Evolutionary conservation across 257 asterid species (phyloP).

Genomic region (Osmanthus fragrans): DNA sequence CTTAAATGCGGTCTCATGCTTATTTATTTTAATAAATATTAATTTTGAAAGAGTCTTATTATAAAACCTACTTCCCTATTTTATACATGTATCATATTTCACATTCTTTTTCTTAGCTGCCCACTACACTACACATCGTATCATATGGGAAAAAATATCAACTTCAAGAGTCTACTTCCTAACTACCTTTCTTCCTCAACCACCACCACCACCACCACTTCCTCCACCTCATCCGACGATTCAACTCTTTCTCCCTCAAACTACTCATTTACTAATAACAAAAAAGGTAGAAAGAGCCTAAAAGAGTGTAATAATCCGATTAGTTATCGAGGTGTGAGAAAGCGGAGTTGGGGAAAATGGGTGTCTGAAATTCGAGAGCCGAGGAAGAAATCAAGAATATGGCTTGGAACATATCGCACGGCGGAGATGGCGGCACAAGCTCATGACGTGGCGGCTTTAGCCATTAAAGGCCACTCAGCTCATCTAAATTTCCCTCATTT

Average conservation of each 20-base stretch:
- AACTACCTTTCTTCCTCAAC: slow-evolving; percentile 36
- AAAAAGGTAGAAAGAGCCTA: slow-evolving; percentile 21
- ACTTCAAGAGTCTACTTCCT: slow-evolving; percentile 32
- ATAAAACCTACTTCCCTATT: slow-evolving; percentile 32
- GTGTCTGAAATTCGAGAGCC: slow-evolving; percentile 94
- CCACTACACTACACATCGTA: slow-evolving; percentile 26
- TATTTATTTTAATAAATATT: slow-evolving; percentile 26
- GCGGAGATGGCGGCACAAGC: slow-evolving; percentile 94
- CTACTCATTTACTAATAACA: slow-evolving; percentile 16
- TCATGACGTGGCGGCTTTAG: slow-evolving; percentile 88
- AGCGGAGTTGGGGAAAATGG: slow-evolving; percentile 89
- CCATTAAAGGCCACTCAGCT: slow-evolving; percentile 76
- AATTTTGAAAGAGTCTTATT: slow-evolving; percentile 27
- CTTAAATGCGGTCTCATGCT: background rate
- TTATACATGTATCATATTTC: background rate
- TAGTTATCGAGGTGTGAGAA: slow-evolving; percentile 75
- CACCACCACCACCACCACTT: slow-evolving; percentile 33
- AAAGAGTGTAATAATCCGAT: slow-evolving; percentile 17
- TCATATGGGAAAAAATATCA: slow-evolving; percentile 54
- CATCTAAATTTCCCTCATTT: slow-evolving; percentile 78
- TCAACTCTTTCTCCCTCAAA: slow-evolving; percentile 5
- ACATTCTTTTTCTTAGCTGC: no score
- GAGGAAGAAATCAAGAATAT: slow-evolving; percentile 77
- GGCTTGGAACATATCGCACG: slow-evolving; percentile 65
- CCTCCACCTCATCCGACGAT: slow-evolving; percentile 33